Evolutionary conservation across 495 filamentous ascomycete species (phyloP).

Genomic region (Patellaria atrata): DNA sequence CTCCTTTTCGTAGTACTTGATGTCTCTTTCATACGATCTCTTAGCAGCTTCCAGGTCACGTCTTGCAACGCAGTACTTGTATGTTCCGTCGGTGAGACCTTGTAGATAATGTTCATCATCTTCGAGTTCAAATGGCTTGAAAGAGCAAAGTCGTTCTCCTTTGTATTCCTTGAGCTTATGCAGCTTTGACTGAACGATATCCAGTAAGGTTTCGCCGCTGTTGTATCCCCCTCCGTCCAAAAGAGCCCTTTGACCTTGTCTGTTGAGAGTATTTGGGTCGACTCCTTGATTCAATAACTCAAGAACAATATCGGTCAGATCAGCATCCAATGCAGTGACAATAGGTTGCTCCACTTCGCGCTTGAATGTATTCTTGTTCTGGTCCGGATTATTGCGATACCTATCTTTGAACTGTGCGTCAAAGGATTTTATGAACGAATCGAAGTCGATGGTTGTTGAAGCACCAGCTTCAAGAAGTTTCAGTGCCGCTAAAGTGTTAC

Average conservation of each 20-base stretch:
- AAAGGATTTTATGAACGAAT: slow-evolving; percentile 30
- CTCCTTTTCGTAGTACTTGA: slow-evolving; percentile 21
- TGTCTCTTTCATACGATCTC: slow-evolving; percentile 6
- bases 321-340: slow-evolving; percentile 37
- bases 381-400: slow-evolving; percentile 20
- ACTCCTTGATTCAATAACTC: slow-evolving; percentile 44
- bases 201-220: slow-evolving; percentile 37
- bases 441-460: slow-evolving; percentile 25
- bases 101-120: slow-evolving; percentile 32
- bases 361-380: slow-evolving; percentile 30
- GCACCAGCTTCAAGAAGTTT: slow-evolving; percentile 36
- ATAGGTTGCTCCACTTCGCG: slow-evolving; percentile 40
- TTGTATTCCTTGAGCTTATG: slow-evolving; percentile 30
- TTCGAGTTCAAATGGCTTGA: slow-evolving; percentile 15
- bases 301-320: slow-evolving; percentile 37
- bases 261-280: slow-evolving; percentile 38
- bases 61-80: slow-evolving; percentile 36
- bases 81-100: slow-evolving; percentile 33
- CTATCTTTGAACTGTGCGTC: slow-evolving; percentile 11
- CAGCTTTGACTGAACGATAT: slow-evolving; percentile 39
- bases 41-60: slow-evolving; percentile 22
- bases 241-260: slow-evolving; percentile 24
- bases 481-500: slow-evolving; percentile 24
- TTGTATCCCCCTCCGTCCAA: slow-evolving; percentile 9
- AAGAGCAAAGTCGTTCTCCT: slow-evolving; percentile 15